These are phyloP conservation scores for Calonectria pauciramosa DNA, from an alignment of 2,329 filamentous ascomycete genomes.

Conservation along the genomic window DNA sequence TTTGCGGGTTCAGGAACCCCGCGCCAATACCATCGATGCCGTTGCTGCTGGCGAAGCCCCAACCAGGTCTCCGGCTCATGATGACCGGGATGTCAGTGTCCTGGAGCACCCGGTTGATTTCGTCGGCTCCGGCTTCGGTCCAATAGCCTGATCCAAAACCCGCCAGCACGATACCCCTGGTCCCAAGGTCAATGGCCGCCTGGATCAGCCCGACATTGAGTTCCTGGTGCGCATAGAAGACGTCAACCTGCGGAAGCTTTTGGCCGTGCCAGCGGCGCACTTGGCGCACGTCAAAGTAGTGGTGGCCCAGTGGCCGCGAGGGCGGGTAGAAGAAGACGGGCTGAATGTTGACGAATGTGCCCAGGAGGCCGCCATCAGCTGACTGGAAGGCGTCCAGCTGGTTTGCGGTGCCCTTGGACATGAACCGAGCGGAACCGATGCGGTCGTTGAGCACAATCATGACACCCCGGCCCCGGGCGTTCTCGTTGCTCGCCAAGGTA, in stretches of 20 bases:
- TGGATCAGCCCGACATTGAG: constrained; percentile 62
- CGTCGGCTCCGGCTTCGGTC: constrained; percentile 53
- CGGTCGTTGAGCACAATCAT: constrained; percentile 75
- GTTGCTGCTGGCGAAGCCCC: constrained; percentile 64
- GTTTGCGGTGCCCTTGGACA: constrained; percentile 74
- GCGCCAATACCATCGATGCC: constrained; percentile 55
- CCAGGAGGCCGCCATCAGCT: constrained; percentile 69
- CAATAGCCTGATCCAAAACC: constrained; percentile 68
- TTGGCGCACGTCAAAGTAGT: constrained; percentile 55
- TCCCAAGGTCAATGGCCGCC: constrained; percentile 63
- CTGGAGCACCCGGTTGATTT: constrained; percentile 59
- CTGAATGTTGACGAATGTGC: constrained; percentile 69
- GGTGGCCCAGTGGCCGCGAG: constrained; percentile 60
- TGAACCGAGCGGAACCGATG: constrained; percentile 69
- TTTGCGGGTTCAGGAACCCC: constrained; percentile 69
- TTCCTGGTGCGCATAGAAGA: constrained; percentile 69
- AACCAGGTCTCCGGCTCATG: constrained; percentile 64
- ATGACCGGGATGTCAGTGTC: constrained; percentile 63
- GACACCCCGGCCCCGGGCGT: constrained; percentile 64
- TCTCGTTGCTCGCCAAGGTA: constrained; percentile 63
- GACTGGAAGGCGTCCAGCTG: constrained; percentile 73
- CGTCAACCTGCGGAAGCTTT: constrained; percentile 67
- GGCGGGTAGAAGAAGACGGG: constrained; percentile 73
- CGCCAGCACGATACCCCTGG: constrained; percentile 68
- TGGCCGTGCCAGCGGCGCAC: constrained; percentile 28